phyloP scores from a whole-genome alignment of 2,329 filamentous ascomycete species.

The Penicillium verrucosum region DNA sequence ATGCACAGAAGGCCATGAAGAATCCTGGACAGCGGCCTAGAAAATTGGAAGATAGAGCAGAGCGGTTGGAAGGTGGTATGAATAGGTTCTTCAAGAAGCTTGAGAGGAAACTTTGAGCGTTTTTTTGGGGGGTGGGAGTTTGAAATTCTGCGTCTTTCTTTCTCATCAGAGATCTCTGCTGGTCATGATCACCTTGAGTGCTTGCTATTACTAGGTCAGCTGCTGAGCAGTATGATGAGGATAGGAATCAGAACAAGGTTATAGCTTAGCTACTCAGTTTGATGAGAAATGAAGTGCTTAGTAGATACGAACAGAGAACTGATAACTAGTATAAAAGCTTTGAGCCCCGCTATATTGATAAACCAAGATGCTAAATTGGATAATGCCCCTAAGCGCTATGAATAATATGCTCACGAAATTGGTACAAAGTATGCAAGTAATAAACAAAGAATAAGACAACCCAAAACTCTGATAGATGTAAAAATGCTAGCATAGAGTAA shows the following conservation, averaged over 20 bases:
- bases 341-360: conserved; percentile 6
- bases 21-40: conserved; percentile 32
- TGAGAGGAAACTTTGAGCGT: conserved; percentile 39
- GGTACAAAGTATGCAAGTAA: conserved; percentile 10
- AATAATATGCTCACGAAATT: conserved; percentile 10
- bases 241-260: background rate
- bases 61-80: conserved; percentile 42
- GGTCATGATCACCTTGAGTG: background rate
- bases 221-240: background rate
- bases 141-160: background rate
- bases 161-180: background rate
- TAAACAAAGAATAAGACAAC: background rate
- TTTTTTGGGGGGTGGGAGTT: background rate
- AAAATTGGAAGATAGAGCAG: conserved; percentile 39
- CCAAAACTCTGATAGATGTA: conserved; percentile 2
- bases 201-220: background rate
- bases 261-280: background rate
- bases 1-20: conserved; percentile 33
- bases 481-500: background rate
- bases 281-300: background rate
- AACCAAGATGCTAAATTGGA: conserved; percentile 12
- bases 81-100: conserved; percentile 47
- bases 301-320: background rate
- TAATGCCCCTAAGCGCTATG: conserved; percentile 10
- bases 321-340: background rate